Conservation (phyloP, 2,329 filamentous ascomycete genomes). For the Shiraia sp. region DNA sequence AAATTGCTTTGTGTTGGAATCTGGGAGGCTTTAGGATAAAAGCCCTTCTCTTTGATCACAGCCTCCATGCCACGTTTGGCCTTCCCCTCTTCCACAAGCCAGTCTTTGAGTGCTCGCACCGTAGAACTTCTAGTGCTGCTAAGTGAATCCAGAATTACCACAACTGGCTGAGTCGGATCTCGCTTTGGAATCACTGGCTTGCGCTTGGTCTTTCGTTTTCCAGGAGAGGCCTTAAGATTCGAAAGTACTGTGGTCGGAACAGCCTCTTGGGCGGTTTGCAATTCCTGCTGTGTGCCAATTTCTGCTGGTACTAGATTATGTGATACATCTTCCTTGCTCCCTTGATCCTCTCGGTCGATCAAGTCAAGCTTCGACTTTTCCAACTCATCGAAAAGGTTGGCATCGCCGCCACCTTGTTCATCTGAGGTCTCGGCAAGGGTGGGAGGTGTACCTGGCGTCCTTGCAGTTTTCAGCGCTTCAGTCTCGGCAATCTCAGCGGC, state of each 20-base stretch:
- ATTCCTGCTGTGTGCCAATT: background rate
- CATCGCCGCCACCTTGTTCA: conserved; percentile 12
- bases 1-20: conserved; percentile 83
- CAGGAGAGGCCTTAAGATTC: conserved; percentile 8
- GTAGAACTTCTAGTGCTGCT: conserved; percentile 63
- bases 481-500: background rate
- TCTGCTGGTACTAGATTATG: background rate
- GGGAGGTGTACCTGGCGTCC: background rate
- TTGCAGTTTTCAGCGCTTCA: background rate
- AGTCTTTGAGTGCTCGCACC: conserved; percentile 71
- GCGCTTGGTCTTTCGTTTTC: conserved; percentile 28
- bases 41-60: conserved; percentile 54
- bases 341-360: conserved; percentile 20
- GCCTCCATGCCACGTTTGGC: conserved; percentile 60
- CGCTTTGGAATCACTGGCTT: conserved; percentile 30
- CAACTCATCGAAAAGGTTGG: conserved; percentile 21
- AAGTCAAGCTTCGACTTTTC: conserved; percentile 22
- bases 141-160: conserved; percentile 88
- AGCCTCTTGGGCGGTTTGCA: conserved; percentile 4
- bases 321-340: background rate
- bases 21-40: conserved; percentile 65
- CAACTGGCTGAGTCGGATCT: conserved; percentile 58
- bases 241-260: conserved; percentile 12
- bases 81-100: conserved; percentile 73
- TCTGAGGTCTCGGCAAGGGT: background rate